Conservation (phyloP, 23 red algal genomes). For the Gracilaria domingensis region DNA sequence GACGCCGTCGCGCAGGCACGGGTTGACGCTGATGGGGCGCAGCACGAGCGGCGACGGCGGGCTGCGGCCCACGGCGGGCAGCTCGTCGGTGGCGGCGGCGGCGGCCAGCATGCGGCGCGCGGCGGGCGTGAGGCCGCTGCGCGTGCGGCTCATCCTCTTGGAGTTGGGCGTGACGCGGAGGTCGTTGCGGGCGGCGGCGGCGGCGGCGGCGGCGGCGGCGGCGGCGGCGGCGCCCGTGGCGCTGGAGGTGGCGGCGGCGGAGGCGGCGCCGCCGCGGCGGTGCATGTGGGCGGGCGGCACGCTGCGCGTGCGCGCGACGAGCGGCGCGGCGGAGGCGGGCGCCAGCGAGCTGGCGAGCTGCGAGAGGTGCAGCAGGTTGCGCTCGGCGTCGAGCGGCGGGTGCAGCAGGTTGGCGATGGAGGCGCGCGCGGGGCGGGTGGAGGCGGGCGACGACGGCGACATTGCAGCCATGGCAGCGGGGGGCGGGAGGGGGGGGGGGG, state of each 20-base stretch:
- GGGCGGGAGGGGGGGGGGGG: neutral
- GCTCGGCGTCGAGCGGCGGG: neutral
- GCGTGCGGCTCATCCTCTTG: slow-evolving; percentile 30
- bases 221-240: neutral
- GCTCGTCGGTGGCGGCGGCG: neutral
- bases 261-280: neutral
- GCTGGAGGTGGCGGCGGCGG: neutral
- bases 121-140: slow-evolving; percentile 34
- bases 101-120: slow-evolving; percentile 32
- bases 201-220: neutral
- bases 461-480: slow-evolving; percentile 36
- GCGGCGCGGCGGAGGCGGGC: slow-evolving; percentile 9
- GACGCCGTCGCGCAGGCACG: slow-evolving; percentile 37
- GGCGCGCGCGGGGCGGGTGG: slow-evolving; percentile 18
- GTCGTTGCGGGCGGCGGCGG: slow-evolving; percentile 1
- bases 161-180: neutral
- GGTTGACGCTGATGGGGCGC: slow-evolving; percentile 11
- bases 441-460: slow-evolving; percentile 27
- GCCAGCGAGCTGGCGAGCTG: slow-evolving; percentile 46
- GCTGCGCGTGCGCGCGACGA: slow-evolving; percentile 8
- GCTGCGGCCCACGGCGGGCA: neutral
- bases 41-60: slow-evolving; percentile 37
- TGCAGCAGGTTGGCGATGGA: slow-evolving; percentile 75
- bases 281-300: neutral
- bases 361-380: slow-evolving; percentile 56